Conservation (phyloP, 805 yeast species). For the Starmerella sp. region DNA sequence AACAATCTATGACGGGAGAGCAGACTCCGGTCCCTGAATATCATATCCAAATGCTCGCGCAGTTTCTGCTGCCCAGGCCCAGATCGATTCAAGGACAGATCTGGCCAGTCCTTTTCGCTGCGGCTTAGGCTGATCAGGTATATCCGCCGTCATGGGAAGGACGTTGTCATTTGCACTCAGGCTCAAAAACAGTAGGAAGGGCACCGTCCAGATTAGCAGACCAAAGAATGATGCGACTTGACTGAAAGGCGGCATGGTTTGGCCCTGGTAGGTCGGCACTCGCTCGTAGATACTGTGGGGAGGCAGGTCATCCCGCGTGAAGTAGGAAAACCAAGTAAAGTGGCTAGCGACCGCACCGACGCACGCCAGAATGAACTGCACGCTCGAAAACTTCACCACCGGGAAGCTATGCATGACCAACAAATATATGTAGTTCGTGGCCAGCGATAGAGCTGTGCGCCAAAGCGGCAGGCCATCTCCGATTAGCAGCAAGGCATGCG, state of each 20-base stretch:
- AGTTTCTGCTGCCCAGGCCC: slow-evolving; percentile 35
- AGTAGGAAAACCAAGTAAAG: slow-evolving; percentile 79
- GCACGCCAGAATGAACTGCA: slow-evolving; percentile 60
- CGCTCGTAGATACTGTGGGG: slow-evolving; percentile 36
- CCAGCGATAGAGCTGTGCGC: slow-evolving; percentile 54
- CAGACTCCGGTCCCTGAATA: slow-evolving; percentile 22
- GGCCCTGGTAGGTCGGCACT: slow-evolving; percentile 46
- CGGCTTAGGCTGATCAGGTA: slow-evolving; percentile 5
- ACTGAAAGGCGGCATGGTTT: slow-evolving; percentile 65
- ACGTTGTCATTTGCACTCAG: slow-evolving; percentile 85
- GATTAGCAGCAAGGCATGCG: slow-evolving; percentile 47
- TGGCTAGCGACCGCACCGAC: slow-evolving; percentile 68
- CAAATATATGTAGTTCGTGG: slow-evolving; percentile 59
- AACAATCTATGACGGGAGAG: background rate
- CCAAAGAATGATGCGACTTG: slow-evolving; percentile 96
- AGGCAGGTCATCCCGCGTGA: slow-evolving; percentile 57
- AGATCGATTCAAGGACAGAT: slow-evolving; percentile 9
- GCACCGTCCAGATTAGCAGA: slow-evolving; percentile 83
- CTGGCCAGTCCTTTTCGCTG: slow-evolving; percentile 21
- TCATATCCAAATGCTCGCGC: slow-evolving; percentile 56
- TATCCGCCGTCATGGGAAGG: slow-evolving; percentile 41
- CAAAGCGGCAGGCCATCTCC: slow-evolving; percentile 72
- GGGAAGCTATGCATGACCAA: slow-evolving; percentile 78
- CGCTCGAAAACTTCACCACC: slow-evolving; percentile 60
- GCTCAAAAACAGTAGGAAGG: slow-evolving; percentile 83